These are phyloP conservation scores for Yamadazyma jaroonii DNA, from an alignment of 1,139 yeast genomes.

Conservation along the genomic window DNA sequence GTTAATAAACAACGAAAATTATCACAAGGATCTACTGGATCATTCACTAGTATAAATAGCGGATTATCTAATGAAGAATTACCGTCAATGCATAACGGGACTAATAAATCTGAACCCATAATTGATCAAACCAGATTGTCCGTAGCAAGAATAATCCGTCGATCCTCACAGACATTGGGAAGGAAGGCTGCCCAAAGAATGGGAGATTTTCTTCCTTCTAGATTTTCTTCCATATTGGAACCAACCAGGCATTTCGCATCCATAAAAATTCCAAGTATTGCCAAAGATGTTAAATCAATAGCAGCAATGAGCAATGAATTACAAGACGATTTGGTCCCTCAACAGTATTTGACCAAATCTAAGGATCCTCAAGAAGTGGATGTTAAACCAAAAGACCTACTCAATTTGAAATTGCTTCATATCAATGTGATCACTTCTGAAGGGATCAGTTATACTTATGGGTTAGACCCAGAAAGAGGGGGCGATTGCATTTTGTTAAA, in stretches of 20 bases:
- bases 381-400: constrained; percentile 27
- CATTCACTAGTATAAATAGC: constrained; percentile 36
- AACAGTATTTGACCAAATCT: constrained; percentile 25
- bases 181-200: constrained; percentile 84
- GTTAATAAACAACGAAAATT: constrained; percentile 34
- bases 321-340: constrained; percentile 38
- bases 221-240: constrained; percentile 82
- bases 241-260: constrained; percentile 95
- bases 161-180: constrained; percentile 57
- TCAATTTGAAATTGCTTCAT: constrained; percentile 52
- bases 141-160: constrained; percentile 64
- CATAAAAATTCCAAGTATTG: constrained; percentile 69
- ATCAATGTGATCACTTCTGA: constrained; percentile 83
- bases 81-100: constrained; percentile 14
- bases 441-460: constrained; percentile 82
- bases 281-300: constrained; percentile 60
- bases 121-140: constrained; percentile 69
- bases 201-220: constrained; percentile 83
- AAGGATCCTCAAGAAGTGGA: constrained; percentile 14
- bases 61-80: constrained; percentile 30
- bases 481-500: constrained; percentile 85
- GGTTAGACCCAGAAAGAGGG: constrained; percentile 83
- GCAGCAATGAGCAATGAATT: constrained; percentile 53
- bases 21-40: constrained; percentile 41
- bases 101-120: constrained; percentile 52